Conservation (phyloP, 1,284 basidiomycete genomes). For the Prillingera fragicola region DNA sequence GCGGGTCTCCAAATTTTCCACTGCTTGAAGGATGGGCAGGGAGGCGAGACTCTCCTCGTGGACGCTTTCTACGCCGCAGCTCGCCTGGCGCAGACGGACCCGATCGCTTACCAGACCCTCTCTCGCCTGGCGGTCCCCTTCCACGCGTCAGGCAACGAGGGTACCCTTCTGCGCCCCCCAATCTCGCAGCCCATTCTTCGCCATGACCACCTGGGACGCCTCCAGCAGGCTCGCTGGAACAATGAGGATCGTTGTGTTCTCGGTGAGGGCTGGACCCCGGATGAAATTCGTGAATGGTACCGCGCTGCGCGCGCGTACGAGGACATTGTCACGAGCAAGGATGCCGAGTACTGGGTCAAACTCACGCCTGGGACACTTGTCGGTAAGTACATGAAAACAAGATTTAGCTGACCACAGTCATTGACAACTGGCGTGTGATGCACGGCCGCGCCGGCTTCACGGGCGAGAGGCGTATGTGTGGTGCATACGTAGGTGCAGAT, state of each 20-base stretch:
- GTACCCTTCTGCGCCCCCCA: conserved; percentile 61
- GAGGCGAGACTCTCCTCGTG: conserved; percentile 83
- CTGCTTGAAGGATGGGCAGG: conserved; percentile 78
- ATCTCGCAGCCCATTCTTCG: conserved; percentile 55
- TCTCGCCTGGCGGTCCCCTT: conserved; percentile 66
- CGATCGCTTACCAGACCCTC: conserved; percentile 66
- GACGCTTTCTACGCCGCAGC: conserved; percentile 91
- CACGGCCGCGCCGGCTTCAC: conserved; percentile 87
- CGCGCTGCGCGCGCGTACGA: conserved; percentile 76
- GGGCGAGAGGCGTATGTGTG: conserved; percentile 86
- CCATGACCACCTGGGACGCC: conserved; percentile 61
- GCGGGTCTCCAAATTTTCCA: conserved; percentile 94
- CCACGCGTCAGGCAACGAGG: conserved; percentile 79
- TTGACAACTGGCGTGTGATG: conserved; percentile 91
- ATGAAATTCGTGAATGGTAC: conserved; percentile 73
- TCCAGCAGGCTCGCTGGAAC: conserved; percentile 85
- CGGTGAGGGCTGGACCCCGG: conserved; percentile 54
- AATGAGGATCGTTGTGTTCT: conserved; percentile 87
- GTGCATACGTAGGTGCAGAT: conserved; percentile 88
- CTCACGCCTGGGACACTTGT: conserved; percentile 78
- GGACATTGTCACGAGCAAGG: conserved; percentile 63
- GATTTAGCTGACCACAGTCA: conserved; percentile 52
- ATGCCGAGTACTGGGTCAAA: conserved; percentile 88
- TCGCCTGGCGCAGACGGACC: conserved; percentile 66
- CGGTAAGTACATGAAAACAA: conserved; percentile 53